Base-by-base conservation (phyloP, 768 basidiomycete genomes). In the Mycena maculata region DNA sequence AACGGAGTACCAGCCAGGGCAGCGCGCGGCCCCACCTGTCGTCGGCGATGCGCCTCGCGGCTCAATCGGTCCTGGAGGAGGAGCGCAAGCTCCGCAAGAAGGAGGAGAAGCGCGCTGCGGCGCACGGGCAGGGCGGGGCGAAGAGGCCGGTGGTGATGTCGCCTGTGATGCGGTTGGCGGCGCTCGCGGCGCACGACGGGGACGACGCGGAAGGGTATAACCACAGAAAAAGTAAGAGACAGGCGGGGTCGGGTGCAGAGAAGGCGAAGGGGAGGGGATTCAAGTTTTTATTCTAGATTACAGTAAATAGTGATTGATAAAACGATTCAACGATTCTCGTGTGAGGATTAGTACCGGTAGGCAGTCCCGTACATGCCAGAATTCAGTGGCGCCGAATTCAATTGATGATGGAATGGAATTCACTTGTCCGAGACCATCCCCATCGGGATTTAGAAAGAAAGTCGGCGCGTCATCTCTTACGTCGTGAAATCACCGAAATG, bases 61-160 rank as follows among this genome's bases (percentile, higher is more conserved):
- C 69, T 16, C 61, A 71, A 39, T 63, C 69, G n/a, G 13, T 71
- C 0, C 45, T 63, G 10, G 41, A 60, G 45, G 69, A 71, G 45
- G 65, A 63, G 27, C 23, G 48, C 4, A 63, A 67, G 31, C 56
- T 59, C 58, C 44, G 61, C 16, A 67, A 64, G 38, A 67, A 71
- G 60, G 56, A 57, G 56, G 55, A 60, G 10, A 10, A 64, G 44
- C 42, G 44, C 20, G 41, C n/a, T n/a, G n/a, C n/a, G 33, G 33
- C 33, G 33, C 33, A 13, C 33, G 33, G 8, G 33, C 33, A 59
- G 42, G 3, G 8, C 25, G 28, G 15, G 28, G 25, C 12, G 28
- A 18, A 5, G 47, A 8, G n/a, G 5, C n/a, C 28, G 50, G 20
- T 31, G 27, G 23, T 23, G 52, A 42, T 60, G 68, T 48, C 54